These are phyloP conservation scores for Metarhizium album DNA, from an alignment of 2,329 filamentous ascomycete species.

Conservation along the genomic window DNA sequence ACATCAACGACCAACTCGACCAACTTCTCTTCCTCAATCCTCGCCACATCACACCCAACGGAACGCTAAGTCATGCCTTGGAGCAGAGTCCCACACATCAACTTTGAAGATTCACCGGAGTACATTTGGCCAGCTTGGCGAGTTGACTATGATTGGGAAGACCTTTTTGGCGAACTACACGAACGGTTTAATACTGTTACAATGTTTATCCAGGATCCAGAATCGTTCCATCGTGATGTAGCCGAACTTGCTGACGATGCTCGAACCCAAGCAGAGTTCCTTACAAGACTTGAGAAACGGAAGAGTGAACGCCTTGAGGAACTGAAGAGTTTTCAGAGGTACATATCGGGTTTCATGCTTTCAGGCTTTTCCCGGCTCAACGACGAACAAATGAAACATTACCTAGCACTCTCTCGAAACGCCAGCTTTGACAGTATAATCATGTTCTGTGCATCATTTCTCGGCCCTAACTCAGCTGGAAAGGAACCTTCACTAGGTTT, in stretches of 20 bases:
- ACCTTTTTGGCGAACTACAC: not conserved
- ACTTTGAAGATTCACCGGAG: not conserved
- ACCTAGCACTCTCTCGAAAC: not conserved
- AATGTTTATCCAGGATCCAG: not conserved
- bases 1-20: too few relatives aligned
- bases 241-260: not conserved
- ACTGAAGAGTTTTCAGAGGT: not conserved
- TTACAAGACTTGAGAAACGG: not conserved
- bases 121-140: not conserved
- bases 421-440: not conserved
- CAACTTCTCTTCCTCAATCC: too few relatives aligned
- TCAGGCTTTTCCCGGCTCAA: not conserved
- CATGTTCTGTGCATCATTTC: not conserved
- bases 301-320: not conserved
- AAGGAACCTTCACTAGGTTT: not conserved
- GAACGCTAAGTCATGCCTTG: too few relatives aligned
- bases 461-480: not conserved
- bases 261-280: not conserved
- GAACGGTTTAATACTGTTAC: not conserved
- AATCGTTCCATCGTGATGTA: constrained; percentile 1
- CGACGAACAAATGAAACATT: not conserved
- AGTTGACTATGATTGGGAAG: not conserved
- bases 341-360: not conserved
- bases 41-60: too few relatives aligned
- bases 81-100: not conserved